Evolutionary conservation across 1,139 yeast species (phyloP).

Genomic region (Pichia sorboxylosa): DNA sequence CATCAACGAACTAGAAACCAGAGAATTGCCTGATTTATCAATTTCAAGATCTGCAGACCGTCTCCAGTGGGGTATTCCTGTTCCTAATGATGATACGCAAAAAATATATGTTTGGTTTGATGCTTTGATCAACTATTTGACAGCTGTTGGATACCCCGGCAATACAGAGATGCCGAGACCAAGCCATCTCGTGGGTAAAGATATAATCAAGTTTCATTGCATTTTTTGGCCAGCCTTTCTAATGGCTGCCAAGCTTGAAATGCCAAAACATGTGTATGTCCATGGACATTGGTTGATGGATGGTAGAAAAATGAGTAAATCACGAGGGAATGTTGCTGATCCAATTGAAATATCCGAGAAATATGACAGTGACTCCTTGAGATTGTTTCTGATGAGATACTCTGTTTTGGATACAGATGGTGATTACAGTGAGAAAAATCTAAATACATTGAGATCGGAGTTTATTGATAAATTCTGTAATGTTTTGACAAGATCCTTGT

Average conservation of each 20-base stretch:
- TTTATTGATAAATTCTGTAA: conserved; percentile 80
- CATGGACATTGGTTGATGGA: conserved; percentile 93
- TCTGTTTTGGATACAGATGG: conserved; percentile 70
- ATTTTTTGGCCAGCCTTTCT: conserved; percentile 91
- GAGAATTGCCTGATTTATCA: conserved; percentile 54
- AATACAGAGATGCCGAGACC: conserved; percentile 31
- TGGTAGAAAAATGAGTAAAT: conserved; percentile 89
- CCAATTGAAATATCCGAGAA: conserved; percentile 51
- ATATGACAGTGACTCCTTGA: conserved; percentile 63
- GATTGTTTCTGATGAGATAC: conserved; percentile 68
- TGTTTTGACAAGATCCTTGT: conserved; percentile 61
- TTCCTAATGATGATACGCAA: conserved; percentile 70
- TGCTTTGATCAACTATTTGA: conserved; percentile 76
- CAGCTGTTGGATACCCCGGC: conserved; percentile 50
- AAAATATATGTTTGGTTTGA: conserved; percentile 95
- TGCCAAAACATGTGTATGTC: conserved; percentile 69
- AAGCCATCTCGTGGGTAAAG: conserved; percentile 84
- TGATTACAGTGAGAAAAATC: conserved; percentile 55
- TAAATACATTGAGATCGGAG: conserved; percentile 44
- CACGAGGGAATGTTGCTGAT: conserved; percentile 91
- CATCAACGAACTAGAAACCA: conserved; percentile 41
- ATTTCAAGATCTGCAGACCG: conserved; percentile 74
- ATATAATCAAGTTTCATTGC: conserved; percentile 78
- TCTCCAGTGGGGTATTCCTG: conserved; percentile 81
- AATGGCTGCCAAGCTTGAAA: conserved; percentile 63